Evolutionary conservation across 177 flowering plant genomes (phyloP).

Genomic region (Vitis hybrid): DNA sequence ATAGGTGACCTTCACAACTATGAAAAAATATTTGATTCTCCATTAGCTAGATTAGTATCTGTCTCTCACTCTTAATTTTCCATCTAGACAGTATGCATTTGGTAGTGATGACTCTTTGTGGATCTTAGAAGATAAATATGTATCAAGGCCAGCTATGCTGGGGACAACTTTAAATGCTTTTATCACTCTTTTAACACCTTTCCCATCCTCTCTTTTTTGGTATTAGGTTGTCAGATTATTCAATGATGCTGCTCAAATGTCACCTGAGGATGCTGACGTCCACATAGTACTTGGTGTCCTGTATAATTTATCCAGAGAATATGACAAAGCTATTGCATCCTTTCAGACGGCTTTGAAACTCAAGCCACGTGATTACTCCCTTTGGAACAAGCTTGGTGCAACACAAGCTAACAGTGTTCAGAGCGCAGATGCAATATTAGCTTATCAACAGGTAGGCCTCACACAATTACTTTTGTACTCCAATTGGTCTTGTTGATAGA

Average conservation of each 20-base stretch:
- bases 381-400: constrained; percentile 99
- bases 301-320: constrained; percentile 85
- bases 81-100: too few relatives aligned
- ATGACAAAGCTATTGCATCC: constrained; percentile 76
- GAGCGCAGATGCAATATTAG: constrained; percentile 91
- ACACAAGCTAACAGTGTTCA: constrained; percentile 98
- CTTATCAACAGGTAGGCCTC: constrained; percentile 79
- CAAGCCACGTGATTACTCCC: constrained; percentile 92
- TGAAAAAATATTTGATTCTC: too few relatives aligned
- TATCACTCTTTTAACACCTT: background rate
- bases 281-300: constrained; percentile 94
- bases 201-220: background rate
- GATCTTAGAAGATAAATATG: too few relatives aligned
- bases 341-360: constrained; percentile 78
- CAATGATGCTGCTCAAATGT: constrained; percentile 83
- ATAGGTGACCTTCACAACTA: too few relatives aligned
- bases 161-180: too few relatives aligned
- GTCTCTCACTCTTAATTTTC: too few relatives aligned
- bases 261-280: constrained; percentile 94
- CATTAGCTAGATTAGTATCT: too few relatives aligned
- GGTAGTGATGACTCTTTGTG: too few relatives aligned
- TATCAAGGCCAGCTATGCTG: too few relatives aligned
- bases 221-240: constrained; percentile 72
- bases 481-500: too few relatives aligned
- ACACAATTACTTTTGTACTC: too few relatives aligned